phyloP scores from a whole-genome alignment of 2,329 filamentous ascomycete genomes.

The Pochonia chlamydosporia region DNA sequence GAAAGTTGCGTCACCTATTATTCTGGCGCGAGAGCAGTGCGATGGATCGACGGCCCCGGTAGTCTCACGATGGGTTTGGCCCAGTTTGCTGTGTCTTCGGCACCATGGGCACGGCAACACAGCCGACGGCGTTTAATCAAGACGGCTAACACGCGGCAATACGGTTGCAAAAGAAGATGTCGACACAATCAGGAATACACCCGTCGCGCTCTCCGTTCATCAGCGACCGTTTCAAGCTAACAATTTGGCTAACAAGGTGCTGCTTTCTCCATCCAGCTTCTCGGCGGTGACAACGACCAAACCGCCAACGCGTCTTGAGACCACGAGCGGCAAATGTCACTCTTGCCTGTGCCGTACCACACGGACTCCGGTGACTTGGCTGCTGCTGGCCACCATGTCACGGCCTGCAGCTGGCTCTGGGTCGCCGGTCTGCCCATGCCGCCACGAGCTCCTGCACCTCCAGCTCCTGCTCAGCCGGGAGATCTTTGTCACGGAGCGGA shows the following conservation, averaged over 20 bases:
- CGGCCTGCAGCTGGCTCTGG: neutral
- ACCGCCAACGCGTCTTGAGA: neutral
- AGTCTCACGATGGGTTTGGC: no score
- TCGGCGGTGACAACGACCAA: neutral
- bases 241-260: neutral
- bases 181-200: neutral
- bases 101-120: no score
- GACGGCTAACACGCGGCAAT: neutral
- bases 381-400: neutral
- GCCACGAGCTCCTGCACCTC: no score
- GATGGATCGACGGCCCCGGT: no score
- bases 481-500: constrained; percentile 21
- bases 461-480: no score
- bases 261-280: constrained; percentile 1
- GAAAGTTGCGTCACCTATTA: no score
- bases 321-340: neutral
- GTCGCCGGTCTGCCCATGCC: neutral
- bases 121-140: no score
- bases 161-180: neutral
- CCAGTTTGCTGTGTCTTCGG: no score
- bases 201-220: neutral
- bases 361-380: neutral
- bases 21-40: no score
- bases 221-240: neutral
- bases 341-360: neutral